Evolutionary conservation across 352 stramenopile species (phyloP), one percentile per base, ranked within the genome.

Genomic region (Globisporangium paddicum): DNA sequence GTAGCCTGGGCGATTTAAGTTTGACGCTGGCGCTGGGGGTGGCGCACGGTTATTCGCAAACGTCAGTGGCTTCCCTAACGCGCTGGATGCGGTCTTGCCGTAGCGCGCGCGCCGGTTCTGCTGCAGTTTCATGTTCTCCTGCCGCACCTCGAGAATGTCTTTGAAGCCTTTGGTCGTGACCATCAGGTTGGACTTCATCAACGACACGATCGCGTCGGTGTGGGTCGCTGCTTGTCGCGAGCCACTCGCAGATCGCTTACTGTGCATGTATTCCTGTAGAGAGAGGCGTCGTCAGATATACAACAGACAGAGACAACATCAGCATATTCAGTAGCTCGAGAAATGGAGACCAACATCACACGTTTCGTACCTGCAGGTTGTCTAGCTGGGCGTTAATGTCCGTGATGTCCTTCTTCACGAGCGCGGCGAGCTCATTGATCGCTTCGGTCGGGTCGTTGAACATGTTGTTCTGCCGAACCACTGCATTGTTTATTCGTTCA

Each of bases 401-500:
- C 8, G 82, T 95, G 62, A 95, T 95, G 57, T 95, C 85, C 45
- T 91, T 89, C 74, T 95, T 93, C 42, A 95, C 79, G 3, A 92
- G 72, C 48, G 72, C 73, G 5, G 83, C 82, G 44, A 93, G 66
- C 69, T 89, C 82, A 50, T 95, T 95, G 57, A 95, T 95, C 38
- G 82, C 70, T 58, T 87, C 79, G 0, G 80, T 90, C 23, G 85
- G 85, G 61, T 95, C 85, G 55, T 95, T 93, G 56, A 95, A 95
- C 81, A 95, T 93, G 72, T 90, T 95, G 60, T 90, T 92, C 68
- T 95, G 81, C 35, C 83, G 77, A 34, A 95, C 82, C 53, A 95
- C 85, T 95, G 47, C 21, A 32, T 21, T 18, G 4, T 37, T 13
- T 34, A 23, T n/a, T 37, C 19, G 18, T 14, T 8, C 19, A 57